These are phyloP conservation scores for Annulohypoxylon moriforme DNA, from an alignment of 495 filamentous ascomycete species.

Conservation along the genomic window DNA sequence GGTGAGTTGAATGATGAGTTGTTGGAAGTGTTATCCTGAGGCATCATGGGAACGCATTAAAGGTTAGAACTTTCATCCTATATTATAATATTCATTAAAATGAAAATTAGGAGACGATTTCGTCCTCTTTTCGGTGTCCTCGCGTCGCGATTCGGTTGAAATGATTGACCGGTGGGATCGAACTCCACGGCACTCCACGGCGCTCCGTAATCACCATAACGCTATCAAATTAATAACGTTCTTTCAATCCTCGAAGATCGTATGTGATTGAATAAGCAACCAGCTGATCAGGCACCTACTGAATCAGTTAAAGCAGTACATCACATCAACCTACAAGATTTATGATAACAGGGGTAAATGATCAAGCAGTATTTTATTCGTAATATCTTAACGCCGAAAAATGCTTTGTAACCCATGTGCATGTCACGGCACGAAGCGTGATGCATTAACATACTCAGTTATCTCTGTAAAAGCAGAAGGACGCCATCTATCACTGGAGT, in stretches of 20 bases:
- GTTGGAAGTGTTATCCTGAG: not conserved
- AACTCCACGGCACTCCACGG: not conserved
- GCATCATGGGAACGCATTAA: not conserved
- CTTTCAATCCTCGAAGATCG: not conserved
- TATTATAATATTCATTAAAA: not conserved
- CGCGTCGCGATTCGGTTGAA: not conserved
- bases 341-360: not conserved
- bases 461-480: slow-evolving; percentile 43
- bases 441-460: slow-evolving; percentile 28
- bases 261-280: not conserved
- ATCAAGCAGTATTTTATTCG: not conserved
- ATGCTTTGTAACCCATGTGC: not conserved
- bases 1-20: not conserved
- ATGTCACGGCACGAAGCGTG: slow-evolving; percentile 7
- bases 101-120: not conserved
- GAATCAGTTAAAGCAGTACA: not conserved
- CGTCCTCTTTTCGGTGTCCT: not conserved
- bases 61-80: not conserved
- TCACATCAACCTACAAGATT: not conserved
- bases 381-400: not conserved
- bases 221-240: not conserved
- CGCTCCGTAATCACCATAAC: not conserved
- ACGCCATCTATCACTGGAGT: slow-evolving; percentile 35
- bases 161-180: not conserved
- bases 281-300: too few species aligned